Evolutionary conservation across 177 flowering plant species (phyloP).

Genomic region (Telopea speciosissima): DNA sequence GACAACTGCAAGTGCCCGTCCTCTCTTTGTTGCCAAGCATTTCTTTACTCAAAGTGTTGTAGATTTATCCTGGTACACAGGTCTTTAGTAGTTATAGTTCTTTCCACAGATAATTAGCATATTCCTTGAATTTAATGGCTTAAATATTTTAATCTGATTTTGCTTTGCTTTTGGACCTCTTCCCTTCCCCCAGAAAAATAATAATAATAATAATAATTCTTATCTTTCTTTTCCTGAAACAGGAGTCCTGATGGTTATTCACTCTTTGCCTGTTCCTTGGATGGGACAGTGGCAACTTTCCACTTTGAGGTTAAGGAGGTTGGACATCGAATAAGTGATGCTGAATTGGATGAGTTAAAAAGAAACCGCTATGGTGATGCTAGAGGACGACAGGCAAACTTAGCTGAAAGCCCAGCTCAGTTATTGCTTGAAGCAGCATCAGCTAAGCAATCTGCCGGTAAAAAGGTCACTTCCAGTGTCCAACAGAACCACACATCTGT

Average conservation of each 20-base stretch:
- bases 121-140: neutral
- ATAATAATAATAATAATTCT: too few relatives aligned
- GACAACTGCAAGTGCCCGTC: conserved; percentile 99
- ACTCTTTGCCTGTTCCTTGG: conserved; percentile 95
- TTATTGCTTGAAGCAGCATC: conserved; percentile 92
- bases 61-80: conserved; percentile 78
- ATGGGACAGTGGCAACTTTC: conserved; percentile 88
- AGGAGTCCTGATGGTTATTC: conserved; percentile 99
- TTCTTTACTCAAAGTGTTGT: conserved; percentile 96
- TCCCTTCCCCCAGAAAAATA: too few relatives aligned
- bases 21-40: conserved; percentile 98
- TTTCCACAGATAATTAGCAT: neutral
- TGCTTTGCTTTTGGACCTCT: conserved; percentile 1
- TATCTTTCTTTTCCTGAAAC: conserved; percentile 13
- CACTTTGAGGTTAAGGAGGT: conserved; percentile 91
- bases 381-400: conserved; percentile 77
- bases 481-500: conserved; percentile 33
- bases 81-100: neutral
- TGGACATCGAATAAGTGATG: conserved; percentile 70
- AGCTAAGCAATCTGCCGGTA: conserved; percentile 57
- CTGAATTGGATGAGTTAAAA: conserved; percentile 85
- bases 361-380: conserved; percentile 93
- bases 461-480: conserved; percentile 40
- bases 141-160: conserved; percentile 1
- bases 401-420: conserved; percentile 98